Conservation (phyloP, 129 eudicot genomes). For the Escallonia rubra region DNA sequence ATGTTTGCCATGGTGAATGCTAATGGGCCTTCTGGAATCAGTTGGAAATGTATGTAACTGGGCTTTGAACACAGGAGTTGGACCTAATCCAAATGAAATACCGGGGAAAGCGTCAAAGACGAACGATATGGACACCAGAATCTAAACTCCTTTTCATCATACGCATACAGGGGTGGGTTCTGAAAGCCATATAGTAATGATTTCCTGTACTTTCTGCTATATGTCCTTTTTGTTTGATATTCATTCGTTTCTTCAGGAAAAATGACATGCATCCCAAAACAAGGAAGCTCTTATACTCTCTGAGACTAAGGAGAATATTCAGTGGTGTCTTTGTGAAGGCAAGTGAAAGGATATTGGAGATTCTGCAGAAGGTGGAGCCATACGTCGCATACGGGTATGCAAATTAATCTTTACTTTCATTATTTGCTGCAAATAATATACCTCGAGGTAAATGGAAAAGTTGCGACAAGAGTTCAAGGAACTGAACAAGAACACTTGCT, state of each 20-base stretch:
- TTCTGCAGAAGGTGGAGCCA: slow-evolving; percentile 78
- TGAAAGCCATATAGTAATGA: background rate
- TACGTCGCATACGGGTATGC: slow-evolving; percentile 82
- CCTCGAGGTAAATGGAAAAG: too few relatives aligned
- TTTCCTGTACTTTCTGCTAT: background rate
- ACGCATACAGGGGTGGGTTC: slow-evolving; percentile 75
- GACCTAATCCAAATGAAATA: slow-evolving; percentile 82
- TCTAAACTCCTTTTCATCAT: slow-evolving; percentile 70
- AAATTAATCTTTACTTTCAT: background rate
- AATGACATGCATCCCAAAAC: slow-evolving; percentile 72
- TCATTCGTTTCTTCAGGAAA: slow-evolving; percentile 37
- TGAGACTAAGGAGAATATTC: slow-evolving; percentile 58
- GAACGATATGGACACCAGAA: slow-evolving; percentile 21
- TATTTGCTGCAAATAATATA: too few relatives aligned
- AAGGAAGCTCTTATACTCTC: slow-evolving; percentile 59
- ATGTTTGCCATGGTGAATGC: too few relatives aligned
- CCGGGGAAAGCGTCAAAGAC: slow-evolving; percentile 40
- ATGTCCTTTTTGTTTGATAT: too few relatives aligned
- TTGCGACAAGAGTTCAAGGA: too few relatives aligned
- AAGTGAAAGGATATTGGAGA: slow-evolving; percentile 45
- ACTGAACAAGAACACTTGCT: too few relatives aligned
- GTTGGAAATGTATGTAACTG: background rate
- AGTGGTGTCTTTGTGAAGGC: slow-evolving; percentile 84
- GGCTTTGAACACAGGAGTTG: slow-evolving; percentile 42
- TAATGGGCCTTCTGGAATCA: too few relatives aligned